Base-by-base conservation (phyloP, 768 basidiomycete species). In the Termitomyces sp. region DNA sequence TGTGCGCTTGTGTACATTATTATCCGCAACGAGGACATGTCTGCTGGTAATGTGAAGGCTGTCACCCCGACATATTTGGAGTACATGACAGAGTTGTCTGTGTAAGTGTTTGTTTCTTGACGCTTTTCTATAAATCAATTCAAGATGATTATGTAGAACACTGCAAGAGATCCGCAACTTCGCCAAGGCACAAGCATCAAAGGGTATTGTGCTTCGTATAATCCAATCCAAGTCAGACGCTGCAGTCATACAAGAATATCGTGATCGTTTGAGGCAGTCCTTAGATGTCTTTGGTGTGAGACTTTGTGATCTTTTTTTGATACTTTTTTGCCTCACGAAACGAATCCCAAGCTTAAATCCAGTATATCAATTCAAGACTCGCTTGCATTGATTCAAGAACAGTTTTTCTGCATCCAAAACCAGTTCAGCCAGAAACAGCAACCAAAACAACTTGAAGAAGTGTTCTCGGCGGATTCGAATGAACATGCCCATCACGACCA, bases 1-100 rank as follows among this genome's bases (percentile, higher is more conserved):
- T 62, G 58, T 53, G 51, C 50, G 1, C 58, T 62, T 2, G 61
- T 62, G 34, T 62, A 57, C 30, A 49, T 57, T 22, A 42, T 62
- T 7, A 42, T 44, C 2, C 45, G 54, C 24, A 44, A 37, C 3
- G 37, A 48, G 7, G 32, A n/a, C n/a, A n/a, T n/a, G n/a, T n/a
- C n/a, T n/a, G 32, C 12, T 7, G 6, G 39, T 16, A 40, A 22
- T 22, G 9, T 0, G 1, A 24, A n/a, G n/a, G n/a, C 20, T 9
- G 20, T 42, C 8, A 42, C 42, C 10, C 10, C 57, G 13, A 34
- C 44, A n/a, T 56, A 49, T 40, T 34, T 50, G 27, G 37, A 56
- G 20, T 27, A 56, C 27, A 51, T 51, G 8, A 44, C 14, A 32
- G 50, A 58, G 9, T 46, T 58, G 16, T 6, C 14, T 0, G 34